phyloP scores from a whole-genome alignment of 78 protist species.

The Cavenderia fasciculata region DNA sequence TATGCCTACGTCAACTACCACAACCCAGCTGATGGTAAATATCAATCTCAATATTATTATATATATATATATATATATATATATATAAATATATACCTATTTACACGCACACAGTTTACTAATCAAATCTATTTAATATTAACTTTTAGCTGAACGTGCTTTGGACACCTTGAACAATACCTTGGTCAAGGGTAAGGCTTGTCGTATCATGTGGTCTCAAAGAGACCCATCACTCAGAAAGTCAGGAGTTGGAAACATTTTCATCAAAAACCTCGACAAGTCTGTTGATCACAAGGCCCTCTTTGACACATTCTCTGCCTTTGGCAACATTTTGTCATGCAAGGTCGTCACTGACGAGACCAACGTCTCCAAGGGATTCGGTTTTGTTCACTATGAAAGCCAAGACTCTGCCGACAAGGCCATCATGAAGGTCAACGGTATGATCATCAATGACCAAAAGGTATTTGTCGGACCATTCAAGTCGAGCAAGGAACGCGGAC shows the following conservation, averaged over 20 bases:
- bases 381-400: conserved; percentile 96
- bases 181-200: conserved; percentile 88
- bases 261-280: conserved; percentile 95
- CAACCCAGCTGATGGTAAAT: conserved; percentile 67
- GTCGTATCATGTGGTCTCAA: conserved; percentile 98
- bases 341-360: conserved; percentile 87
- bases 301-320: conserved; percentile 92
- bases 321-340: conserved; percentile 92
- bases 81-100: too few relatives aligned
- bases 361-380: conserved; percentile 91
- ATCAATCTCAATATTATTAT: too few relatives aligned
- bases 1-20: conserved; percentile 99
- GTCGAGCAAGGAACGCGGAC: conserved; percentile 88
- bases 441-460: conserved; percentile 86
- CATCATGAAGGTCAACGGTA: conserved; percentile 95
- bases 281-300: conserved; percentile 93
- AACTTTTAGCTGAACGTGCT: conserved; percentile 94
- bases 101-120: too few relatives aligned
- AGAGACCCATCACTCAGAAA: conserved; percentile 97
- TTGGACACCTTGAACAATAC: conserved; percentile 96
- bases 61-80: too few relatives aligned
- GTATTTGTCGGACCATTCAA: conserved; percentile 94
- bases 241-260: conserved; percentile 97
- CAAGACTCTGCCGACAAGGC: conserved; percentile 93
- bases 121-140: not conserved